Base-by-base conservation (phyloP, 352 stramenopile species). In the Pythium grandisporangium region DNA sequence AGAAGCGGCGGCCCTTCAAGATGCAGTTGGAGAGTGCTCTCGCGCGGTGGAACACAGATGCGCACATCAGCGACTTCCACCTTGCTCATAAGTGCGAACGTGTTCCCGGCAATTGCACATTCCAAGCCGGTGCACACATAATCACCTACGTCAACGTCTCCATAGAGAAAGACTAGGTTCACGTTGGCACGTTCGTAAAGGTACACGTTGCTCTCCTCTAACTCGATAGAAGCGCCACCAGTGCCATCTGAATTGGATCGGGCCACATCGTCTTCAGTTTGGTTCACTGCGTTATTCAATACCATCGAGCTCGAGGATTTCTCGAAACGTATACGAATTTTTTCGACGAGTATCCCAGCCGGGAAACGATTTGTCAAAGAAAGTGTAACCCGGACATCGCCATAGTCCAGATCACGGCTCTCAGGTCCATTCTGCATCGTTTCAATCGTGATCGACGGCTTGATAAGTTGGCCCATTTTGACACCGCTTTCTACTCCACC, bases 401-500 rank as follows among this genome's bases (percentile, higher is more conserved):
- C 70, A 26, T 83, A 56, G 13, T 76, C 58, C 4, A 83, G 47
- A 34, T 54, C 58, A n/a, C n/a, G n/a, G 22, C 45, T 72, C 0
- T 43, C 44, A n/a, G 47, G 55, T n/a, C n/a, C n/a, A 0, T 62
- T 55, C 42, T 84, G 69, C 22, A 71, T 70, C 0, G 71, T 88
- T 51, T 84, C 71, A 5, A 88, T 50, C 2, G 39, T 22, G 27
- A 87, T 42, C 5, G 47, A 56, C 10, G 70, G 64, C 27, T 52
- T 62, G 30, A 85, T 75, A 20, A 84, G 45, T 30, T 76, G 54
- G 10, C 69, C 62, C 68, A 87, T 73, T 29, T 71, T 69, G 26
- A 78, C 37, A 36, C 14, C 13, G 37, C 27, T 32, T 8, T 8
- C 27, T 14, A 26, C 22, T 59, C 17, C 29, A 7, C 22, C 10